Base-by-base conservation (phyloP, 306 rosid genomes). In the Neltuma alba region DNA sequence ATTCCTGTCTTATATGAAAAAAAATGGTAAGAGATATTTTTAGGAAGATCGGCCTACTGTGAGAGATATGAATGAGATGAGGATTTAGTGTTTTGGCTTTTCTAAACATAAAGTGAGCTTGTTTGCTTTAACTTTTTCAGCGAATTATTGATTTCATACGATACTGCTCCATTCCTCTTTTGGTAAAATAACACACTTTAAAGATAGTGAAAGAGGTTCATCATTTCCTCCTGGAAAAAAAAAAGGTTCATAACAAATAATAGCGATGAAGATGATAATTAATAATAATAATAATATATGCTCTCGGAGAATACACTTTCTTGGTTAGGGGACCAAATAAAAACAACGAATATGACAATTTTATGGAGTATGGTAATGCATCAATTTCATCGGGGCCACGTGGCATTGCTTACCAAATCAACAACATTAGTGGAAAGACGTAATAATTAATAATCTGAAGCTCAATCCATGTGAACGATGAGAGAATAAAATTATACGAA, bases 121-220 rank as follows among this genome's bases (percentile, higher is more conserved):
- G 67, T 76, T 30, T 63, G 70, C 72, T 77, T 75, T 66, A 60
- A 77, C 83, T 80, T 82, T 82, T 85, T 79, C 66, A 63, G 48
- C 65, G 76, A 80, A 83, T 83, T 72, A 83, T 83, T 86, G 73
- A 62, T 61, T 80, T 80, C 80, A 23, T 37, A n/a, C 41, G 77
- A 52, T 78, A 52, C 77, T 76, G 79, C 44, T 44, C 74, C 71
- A 78, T 78, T 31, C 48, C 18, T 69, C 80, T 83, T 78, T 36
- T 65, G 42, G 57, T 37, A 66, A 69, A 62, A 78, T 64, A 61
- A 47, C 28, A 65, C 40, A 2, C 54, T 76, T 44, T 33, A 15
- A 48, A 47, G 36, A 41, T 60, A 45, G 40, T n/a, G 41, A 34
- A 38, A 21, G 10, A 25, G 0, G 12, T 15, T 62, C 37, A 62